phyloP scores from a whole-genome alignment of 768 basidiomycete species.

The Tricholoma sp. region DNA sequence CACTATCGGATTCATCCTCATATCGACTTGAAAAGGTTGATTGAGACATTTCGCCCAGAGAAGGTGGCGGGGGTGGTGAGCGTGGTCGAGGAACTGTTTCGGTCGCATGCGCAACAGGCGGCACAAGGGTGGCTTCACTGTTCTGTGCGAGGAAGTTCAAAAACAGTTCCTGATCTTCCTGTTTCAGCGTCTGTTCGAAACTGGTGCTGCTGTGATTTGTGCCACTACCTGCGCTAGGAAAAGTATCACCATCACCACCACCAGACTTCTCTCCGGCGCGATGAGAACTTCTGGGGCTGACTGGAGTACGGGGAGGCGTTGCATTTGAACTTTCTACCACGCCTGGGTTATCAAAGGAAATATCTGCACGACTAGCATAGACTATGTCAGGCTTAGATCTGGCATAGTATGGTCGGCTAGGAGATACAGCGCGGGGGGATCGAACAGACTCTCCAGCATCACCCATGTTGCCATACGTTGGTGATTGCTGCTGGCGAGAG shows the following conservation, averaged over 20 bases:
- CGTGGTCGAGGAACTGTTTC: constrained; percentile 1
- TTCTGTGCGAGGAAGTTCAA: constrained; percentile 15
- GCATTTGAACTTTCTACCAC: constrained; percentile 38
- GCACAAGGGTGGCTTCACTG: constrained; percentile 21
- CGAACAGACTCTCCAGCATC: constrained; percentile 32
- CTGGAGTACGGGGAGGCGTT: constrained; percentile 59
- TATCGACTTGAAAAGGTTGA: constrained; percentile 12
- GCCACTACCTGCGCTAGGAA: constrained; percentile 21
- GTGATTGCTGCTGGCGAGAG: constrained; percentile 30
- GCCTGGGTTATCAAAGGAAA: constrained; percentile 31
- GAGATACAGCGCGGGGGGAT: constrained; percentile 36
- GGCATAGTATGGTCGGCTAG: constrained; percentile 27
- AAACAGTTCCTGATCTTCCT: constrained; percentile 25
- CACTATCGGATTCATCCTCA: constrained; percentile 48
- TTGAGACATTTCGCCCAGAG: constrained; percentile 11
- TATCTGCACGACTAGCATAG: constrained; percentile 28
- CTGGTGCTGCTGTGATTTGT: constrained; percentile 11
- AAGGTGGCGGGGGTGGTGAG: constrained; percentile 20
- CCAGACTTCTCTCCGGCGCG: constrained; percentile 28
- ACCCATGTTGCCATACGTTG: constrained; percentile 28
- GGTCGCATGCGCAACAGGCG: constrained; percentile 4
- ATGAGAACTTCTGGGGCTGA: constrained; percentile 45
- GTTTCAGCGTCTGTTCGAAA: constrained; percentile 25
- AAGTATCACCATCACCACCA: constrained; percentile 17
- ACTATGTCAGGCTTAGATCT: constrained; percentile 26